phyloP scores from a whole-genome alignment of 2,329 filamentous ascomycete genomes.

The Monilinia vaccinii-corymbosi region DNA sequence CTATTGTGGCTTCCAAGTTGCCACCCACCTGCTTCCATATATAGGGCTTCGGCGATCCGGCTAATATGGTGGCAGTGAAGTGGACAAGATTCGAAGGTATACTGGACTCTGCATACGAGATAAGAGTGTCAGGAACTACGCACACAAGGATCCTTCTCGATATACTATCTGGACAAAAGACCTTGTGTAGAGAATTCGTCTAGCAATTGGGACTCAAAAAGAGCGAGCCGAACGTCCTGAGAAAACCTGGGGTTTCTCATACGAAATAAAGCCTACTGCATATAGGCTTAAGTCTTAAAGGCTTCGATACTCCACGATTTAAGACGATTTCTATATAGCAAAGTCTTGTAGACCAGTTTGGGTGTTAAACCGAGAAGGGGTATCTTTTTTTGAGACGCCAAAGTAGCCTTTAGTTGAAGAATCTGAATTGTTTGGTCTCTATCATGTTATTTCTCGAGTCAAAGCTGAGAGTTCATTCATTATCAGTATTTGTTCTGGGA shows the following conservation, averaged over 20 bases:
- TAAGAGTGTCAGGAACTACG: not conserved
- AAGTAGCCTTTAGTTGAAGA: not conserved
- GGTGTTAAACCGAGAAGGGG: not conserved
- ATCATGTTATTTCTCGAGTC: no score
- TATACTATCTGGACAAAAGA: fast-evolving
- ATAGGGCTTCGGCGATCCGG: not conserved
- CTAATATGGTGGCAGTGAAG: not conserved
- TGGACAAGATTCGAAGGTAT: not conserved
- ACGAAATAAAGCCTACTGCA: not conserved
- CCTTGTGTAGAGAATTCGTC: fast-evolving
- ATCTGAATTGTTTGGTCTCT: not conserved
- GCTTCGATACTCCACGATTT: not conserved
- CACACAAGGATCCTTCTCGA: not conserved
- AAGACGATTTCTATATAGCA: not conserved
- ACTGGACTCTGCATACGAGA: not conserved
- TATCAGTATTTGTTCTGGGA: no score
- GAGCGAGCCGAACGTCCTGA: not conserved
- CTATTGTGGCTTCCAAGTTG: not conserved
- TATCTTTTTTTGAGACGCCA: not conserved
- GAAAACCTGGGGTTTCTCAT: no score
- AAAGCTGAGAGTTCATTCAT: no score
- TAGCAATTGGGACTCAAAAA: not conserved
- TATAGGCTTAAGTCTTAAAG: not conserved
- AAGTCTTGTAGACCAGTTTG: not conserved
- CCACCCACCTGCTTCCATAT: not conserved